Evolutionary conservation across 176 grass and related monocot genomes (phyloP), one percentile per base, ranked within the genome.

Genomic region (Oryza glumipatula): DNA sequence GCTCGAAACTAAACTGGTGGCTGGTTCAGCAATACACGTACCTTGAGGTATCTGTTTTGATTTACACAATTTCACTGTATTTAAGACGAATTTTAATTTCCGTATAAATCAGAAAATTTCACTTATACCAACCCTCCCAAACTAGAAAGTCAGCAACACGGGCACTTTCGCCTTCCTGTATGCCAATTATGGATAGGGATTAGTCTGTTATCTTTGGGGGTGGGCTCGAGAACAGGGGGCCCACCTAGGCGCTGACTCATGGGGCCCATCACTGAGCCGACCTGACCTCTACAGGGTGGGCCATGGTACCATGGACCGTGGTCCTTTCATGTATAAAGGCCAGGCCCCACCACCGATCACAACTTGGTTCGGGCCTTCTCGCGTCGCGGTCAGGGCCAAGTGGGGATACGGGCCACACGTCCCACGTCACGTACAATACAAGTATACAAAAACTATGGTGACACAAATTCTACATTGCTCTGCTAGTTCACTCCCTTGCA

Each of bases 241-340:
- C 36, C 5, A 43, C 7, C 39, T 43, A 43, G 43, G 8, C 43
- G 43, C 43, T 44, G 43, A 44, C 43, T 44, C 15, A 7, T 22
- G 43, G 1, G 78, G 58, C 7, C 88, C 67, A 47, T 7, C 33
- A 68, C 36, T 16, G 12, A 41, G 67, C 78, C 45, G 67, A 60
- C 67, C 83, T 86, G 43, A 11, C 14, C 2, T 13, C 4, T 58
- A 82, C 68, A 78, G 78, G 60, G 60, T 48, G 88, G 60, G 67
- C 5, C 46, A 38, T 63, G 7, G 9, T 44, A 8, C 7, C 7
- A 7, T 38, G 4, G 36, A 22, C 56, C 56, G 58, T 33, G 14
- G 54, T 28, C 33, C 82, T 71, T 81, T 76, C 1, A 9, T 4
- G 11, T 4, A 44, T 14, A 67, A 14, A 75, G 80, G 21, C 2